These are phyloP conservation scores for Puccinia polysora DNA, from an alignment of 1,284 basidiomycete genomes.

Conservation along the genomic window DNA sequence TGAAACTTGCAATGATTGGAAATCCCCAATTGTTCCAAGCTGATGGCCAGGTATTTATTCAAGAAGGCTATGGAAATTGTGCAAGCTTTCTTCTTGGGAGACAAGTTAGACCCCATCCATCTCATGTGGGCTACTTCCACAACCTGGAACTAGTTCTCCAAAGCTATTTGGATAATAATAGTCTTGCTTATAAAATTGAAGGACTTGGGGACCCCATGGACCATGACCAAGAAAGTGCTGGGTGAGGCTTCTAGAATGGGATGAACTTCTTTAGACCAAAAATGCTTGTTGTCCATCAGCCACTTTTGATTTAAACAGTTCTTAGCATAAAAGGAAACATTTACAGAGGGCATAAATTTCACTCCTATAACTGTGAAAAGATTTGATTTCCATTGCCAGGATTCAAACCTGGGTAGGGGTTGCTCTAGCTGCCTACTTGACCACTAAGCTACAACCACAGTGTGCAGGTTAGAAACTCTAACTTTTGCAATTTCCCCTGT, in stretches of 20 bases:
- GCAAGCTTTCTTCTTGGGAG: not conserved
- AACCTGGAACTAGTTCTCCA: not conserved
- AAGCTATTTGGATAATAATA: not conserved
- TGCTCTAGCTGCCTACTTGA: too few relatives aligned
- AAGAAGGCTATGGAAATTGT: not conserved
- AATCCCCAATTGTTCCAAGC: not conserved
- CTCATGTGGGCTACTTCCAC: not conserved
- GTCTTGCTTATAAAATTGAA: not conserved
- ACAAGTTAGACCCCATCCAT: not conserved
- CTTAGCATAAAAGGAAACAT: too few relatives aligned
- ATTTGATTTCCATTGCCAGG: too few relatives aligned
- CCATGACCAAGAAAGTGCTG: not conserved
- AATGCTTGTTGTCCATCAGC: conserved; percentile 5
- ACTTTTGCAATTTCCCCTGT: too few relatives aligned
- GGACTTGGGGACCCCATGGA: not conserved
- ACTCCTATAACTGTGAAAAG: too few relatives aligned
- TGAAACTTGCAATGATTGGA: not conserved
- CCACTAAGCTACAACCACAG: too few relatives aligned
- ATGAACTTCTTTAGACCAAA: conserved; percentile 21
- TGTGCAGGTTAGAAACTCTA: too few relatives aligned
- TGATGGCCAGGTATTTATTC: not conserved
- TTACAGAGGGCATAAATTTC: too few relatives aligned
- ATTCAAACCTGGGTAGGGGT: too few relatives aligned
- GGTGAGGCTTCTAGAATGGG: not conserved
- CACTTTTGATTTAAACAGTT: not conserved